Base-by-base conservation (phyloP, 2,329 filamentous ascomycete species). In the Curvularia sp. region DNA sequence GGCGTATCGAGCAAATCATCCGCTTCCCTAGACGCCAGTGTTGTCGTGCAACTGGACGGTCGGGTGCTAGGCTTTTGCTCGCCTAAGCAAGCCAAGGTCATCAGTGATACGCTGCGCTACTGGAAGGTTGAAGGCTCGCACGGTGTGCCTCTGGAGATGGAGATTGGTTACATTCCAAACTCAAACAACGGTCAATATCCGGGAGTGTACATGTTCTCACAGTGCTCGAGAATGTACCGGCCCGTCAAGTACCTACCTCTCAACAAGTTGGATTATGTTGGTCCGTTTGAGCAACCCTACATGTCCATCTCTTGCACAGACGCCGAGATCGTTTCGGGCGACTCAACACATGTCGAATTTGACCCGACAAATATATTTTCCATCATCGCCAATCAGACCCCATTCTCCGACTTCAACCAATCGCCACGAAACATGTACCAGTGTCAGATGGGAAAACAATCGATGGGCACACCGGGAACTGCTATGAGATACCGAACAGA, bases 321-420 rank as follows among this genome's bases (percentile, higher is more conserved):
- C 49, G 85, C 89, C 32, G 95, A 99, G 76, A 87, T 98, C 60
- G 84, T 90, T 27, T 91, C 92, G n/a, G 92, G 92, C 48, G 86
- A 93, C 71, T 93, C 92, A 4, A 97, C 93, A 0, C 95, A 99
- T 74, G 93, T 98, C 43, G 95, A 99, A 78, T 91, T 91, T 70
- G 89, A 93, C 57, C 93, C 95, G 1, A 99, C 95, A 30, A 95
- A 98, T 78, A 98, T 99, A 65, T 86, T 99, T 25, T 98, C 94
- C 7, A 98, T 99, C 65, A 85, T 99, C 50, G 95, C 95, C 71
- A 98, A 98, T 80, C 96, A 97, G 89, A 99, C 95, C 0, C 95
- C 95, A 3, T 99, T 99, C 80, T 97, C 94, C 46, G 92, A 99
- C 76, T 97, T 97, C 81, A 99, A 99, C 80, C 95, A 99, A 78